phyloP scores from a whole-genome alignment of 2,329 filamentous ascomycete species.

The Colletotrichum sp. region DNA sequence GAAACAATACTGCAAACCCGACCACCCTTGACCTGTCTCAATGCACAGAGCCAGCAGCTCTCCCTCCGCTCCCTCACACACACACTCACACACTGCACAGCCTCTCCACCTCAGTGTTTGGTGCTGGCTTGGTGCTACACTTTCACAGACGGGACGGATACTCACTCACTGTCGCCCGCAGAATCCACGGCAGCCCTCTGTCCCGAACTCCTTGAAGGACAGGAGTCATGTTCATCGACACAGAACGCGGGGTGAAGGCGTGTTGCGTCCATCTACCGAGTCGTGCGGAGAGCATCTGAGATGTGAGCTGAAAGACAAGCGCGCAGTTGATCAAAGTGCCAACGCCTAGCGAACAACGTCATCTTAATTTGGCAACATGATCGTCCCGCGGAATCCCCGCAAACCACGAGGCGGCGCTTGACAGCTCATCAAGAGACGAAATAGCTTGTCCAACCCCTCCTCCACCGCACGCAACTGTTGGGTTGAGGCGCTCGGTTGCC shows the following conservation, averaged over 20 bases:
- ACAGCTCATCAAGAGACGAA: slow-evolving; percentile 14
- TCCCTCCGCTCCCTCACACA: background rate
- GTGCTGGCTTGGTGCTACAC: background rate
- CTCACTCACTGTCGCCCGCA: background rate
- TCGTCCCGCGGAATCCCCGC: slow-evolving; percentile 18
- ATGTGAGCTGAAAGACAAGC: background rate
- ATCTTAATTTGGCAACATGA: slow-evolving; percentile 5
- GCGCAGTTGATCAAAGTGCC: background rate
- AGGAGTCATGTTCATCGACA: background rate
- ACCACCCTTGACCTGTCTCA: background rate
- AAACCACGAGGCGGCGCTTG: slow-evolving; percentile 15
- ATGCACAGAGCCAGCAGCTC: background rate
- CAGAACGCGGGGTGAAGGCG: background rate
- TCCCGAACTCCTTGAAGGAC: background rate
- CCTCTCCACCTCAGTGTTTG: background rate
- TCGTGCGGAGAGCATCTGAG: background rate
- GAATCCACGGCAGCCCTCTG: background rate
- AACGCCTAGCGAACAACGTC: background rate
- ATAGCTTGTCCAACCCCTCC: background rate
- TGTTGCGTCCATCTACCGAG: background rate
- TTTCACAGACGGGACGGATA: background rate
- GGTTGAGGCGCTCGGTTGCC: background rate
- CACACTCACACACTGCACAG: background rate
- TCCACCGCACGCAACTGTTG: background rate
- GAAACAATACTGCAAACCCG: slow-evolving; percentile 1